Evolutionary conservation across 2,329 filamentous ascomycete genomes (phyloP), one percentile per base, ranked within the genome.

Genomic region (Fusarium newnesense): DNA sequence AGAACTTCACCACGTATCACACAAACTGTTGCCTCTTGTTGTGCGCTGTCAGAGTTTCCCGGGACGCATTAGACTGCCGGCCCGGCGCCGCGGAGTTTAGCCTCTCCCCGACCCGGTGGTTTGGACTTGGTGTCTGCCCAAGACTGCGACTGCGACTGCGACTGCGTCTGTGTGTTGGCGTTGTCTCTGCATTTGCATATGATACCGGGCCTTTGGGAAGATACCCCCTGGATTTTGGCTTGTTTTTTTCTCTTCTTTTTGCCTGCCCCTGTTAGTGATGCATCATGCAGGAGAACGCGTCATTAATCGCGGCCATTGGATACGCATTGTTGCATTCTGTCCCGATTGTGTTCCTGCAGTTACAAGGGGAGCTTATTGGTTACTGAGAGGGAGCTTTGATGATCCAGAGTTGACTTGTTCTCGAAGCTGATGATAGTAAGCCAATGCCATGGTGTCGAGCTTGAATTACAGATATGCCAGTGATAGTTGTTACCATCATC

Each of bases 281-380:
- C 72, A 74, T 61, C 67, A 78, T 76, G 76, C 73, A 78, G 72
- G 76, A 77, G 73, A 63, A 61, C 65, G 71, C 75, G 64, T 70
- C 61, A 60, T 54, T 34, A 50, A 49, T 53, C 53, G 39, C 52
- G 26, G 47, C 40, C 34, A 54, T 70, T 70, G 42, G 60, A 40
- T 67, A 67, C 32, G 40, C 42, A 52, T 54, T 60, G 54, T 61
- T 54, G 32, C 53, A 72, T 68, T 54, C 19, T 30, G 49, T 52
- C 58, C 32, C 42, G 28, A 40, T 39, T n/a, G 39, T 60, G 50
- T 66, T 66, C 37, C 64, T 62, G 56, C 56, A 44, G 57, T 39
- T 34, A 30, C 32, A 49, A 28, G 54, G 52, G 32, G 28, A 21
- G 32, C n/a, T 37, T 43, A 43, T 61, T 61, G 39, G 44, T 32